Percentiles rank a stretch among this genome's conserved stretches.
Evolutionary conservation across 352 stramenopile species (phyloP).

Genomic region (Phytophthora foliorum): DNA sequence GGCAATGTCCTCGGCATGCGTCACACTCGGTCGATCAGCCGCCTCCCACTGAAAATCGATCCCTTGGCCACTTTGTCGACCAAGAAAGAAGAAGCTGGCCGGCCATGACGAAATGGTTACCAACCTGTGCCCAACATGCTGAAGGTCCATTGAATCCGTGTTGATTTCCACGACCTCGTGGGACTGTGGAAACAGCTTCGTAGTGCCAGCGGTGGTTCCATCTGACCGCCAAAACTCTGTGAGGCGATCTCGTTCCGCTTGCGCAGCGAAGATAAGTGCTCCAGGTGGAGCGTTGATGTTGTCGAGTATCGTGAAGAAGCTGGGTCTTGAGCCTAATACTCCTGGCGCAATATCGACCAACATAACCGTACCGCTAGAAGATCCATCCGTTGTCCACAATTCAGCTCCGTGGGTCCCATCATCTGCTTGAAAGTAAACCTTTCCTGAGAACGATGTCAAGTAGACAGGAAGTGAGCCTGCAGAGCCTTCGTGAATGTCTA

Average conservation of each 20-base stretch:
- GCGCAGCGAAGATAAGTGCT: constrained; percentile 47
- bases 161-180: constrained; percentile 45
- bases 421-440: constrained; percentile 84
- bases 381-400: constrained; percentile 83
- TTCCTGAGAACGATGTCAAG: constrained; percentile 53
- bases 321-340: constrained; percentile 34
- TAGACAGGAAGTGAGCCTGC: constrained; percentile 58
- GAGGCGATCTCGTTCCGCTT: constrained; percentile 37
- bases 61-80: constrained; percentile 3
- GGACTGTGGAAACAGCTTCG: constrained; percentile 43
- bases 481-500: constrained; percentile 62
- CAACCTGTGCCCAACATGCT: constrained; percentile 15
- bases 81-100: constrained; percentile 35
- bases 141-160: constrained; percentile 40
- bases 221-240: constrained; percentile 72
- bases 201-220: constrained; percentile 50
- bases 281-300: background rate
- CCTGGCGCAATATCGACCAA: constrained; percentile 74
- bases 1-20: constrained; percentile 9
- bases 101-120: constrained; percentile 21
- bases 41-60: constrained; percentile 9
- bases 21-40: background rate
- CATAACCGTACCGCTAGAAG: constrained; percentile 51
- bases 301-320: constrained; percentile 55
- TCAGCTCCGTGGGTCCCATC: constrained; percentile 82